These are phyloP conservation scores for Penicillium psychrosexuale DNA, from an alignment of 2,329 filamentous ascomycete species.

Conservation along the genomic window DNA sequence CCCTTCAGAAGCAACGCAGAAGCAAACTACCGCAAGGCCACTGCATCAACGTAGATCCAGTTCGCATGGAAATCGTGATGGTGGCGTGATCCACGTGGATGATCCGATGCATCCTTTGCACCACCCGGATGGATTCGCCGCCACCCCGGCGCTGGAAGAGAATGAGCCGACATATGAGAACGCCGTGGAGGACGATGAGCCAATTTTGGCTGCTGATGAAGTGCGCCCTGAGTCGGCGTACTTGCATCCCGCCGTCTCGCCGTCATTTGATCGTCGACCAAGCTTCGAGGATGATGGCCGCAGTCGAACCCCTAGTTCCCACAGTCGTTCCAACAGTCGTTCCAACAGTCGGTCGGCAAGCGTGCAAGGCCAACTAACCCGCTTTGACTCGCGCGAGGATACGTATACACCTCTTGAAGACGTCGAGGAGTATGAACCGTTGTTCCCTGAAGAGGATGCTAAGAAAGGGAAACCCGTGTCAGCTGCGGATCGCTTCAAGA, in stretches of 20 bases:
- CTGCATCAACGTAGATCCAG: constrained; percentile 12
- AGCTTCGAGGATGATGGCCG: constrained; percentile 53
- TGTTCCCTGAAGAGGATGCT: constrained; percentile 78
- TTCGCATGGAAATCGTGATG: constrained; percentile 18
- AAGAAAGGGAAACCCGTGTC: constrained; percentile 53
- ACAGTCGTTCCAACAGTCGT: constrained; percentile 63
- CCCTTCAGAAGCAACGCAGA: constrained; percentile 46
- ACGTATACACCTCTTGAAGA: constrained; percentile 72
- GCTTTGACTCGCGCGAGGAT: constrained; percentile 54
- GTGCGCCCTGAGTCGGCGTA: constrained; percentile 66
- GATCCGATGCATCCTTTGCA: constrained; percentile 52
- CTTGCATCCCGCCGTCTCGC: constrained; percentile 78
- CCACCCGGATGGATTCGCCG: constrained; percentile 50
- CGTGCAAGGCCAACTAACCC: constrained; percentile 57
- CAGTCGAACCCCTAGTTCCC: constrained; percentile 54
- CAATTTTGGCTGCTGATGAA: constrained; percentile 88
- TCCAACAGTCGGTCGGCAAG: constrained; percentile 64
- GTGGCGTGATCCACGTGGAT: constrained; percentile 70
- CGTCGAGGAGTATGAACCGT: constrained; percentile 88
- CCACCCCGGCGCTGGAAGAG: constrained; percentile 50
- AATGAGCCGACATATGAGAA: constrained; percentile 45
- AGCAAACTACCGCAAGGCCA: constrained; percentile 9
- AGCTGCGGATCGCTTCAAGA: constrained; percentile 56
- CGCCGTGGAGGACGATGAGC: constrained; percentile 61
- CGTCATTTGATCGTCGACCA: constrained; percentile 61